Evolutionary conservation across 1,139 yeast genomes (phyloP).

Genomic region (Kluyveromyces marxianus): DNA sequence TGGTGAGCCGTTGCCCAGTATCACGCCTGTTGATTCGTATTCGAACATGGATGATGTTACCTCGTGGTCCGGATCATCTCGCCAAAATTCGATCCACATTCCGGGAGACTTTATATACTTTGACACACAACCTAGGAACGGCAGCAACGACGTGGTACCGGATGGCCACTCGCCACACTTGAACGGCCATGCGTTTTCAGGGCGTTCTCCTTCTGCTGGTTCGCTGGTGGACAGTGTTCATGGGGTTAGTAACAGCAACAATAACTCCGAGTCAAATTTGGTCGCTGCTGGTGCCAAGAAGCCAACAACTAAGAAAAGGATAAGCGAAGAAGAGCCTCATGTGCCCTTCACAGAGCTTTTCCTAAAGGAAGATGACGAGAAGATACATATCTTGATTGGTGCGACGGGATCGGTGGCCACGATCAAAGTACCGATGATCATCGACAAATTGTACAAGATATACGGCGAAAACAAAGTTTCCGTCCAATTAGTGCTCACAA

Average conservation of each 20-base stretch:
- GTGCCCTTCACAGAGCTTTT: constrained; percentile 69
- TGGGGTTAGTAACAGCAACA: too few relatives aligned
- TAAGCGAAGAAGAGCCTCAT: constrained; percentile 41
- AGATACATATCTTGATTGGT: constrained; percentile 78
- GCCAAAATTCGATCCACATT: constrained; percentile 29
- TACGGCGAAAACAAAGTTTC: constrained; percentile 66
- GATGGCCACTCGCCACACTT: background rate
- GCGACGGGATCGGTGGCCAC: constrained; percentile 97
- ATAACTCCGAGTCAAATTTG: background rate
- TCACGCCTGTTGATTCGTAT: constrained; percentile 6
- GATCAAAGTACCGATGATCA: constrained; percentile 79
- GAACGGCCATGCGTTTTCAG: background rate
- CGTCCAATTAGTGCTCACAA: constrained; percentile 80
- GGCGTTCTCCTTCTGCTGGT: background rate
- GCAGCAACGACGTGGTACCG: background rate
- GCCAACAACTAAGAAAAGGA: background rate
- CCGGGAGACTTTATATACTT: constrained; percentile 30
- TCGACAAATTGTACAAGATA: constrained; percentile 70
- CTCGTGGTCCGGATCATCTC: constrained; percentile 11
- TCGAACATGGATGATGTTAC: constrained; percentile 5
- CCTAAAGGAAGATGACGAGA: constrained; percentile 66
- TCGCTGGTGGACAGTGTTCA: background rate
- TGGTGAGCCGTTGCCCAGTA: background rate
- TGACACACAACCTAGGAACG: constrained; percentile 10
- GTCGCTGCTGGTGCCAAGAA: constrained; percentile 1